These are phyloP conservation scores for Ascochyta clinopodiicola DNA, from an alignment of 2,329 filamentous ascomycete genomes.

Conservation along the genomic window DNA sequence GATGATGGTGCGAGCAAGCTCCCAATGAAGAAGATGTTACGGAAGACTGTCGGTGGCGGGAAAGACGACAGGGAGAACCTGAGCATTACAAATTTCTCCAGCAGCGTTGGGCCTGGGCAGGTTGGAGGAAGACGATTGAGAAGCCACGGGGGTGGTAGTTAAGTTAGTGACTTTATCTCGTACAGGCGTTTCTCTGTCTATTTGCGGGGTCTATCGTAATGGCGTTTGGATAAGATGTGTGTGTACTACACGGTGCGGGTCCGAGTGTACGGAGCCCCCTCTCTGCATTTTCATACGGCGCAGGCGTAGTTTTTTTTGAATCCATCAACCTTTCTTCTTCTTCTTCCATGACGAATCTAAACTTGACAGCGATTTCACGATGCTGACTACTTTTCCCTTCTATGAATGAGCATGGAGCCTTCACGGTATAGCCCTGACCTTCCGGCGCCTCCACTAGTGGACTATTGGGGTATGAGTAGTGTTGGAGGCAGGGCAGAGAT, in stretches of 20 bases:
- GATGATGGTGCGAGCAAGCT: constrained; percentile 48
- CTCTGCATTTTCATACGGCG: not conserved
- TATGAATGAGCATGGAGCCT: no score
- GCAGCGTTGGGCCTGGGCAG: constrained; percentile 48
- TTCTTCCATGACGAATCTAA: no score
- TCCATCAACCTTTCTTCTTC: no score
- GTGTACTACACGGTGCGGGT: not conserved
- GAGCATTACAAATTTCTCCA: constrained; percentile 48
- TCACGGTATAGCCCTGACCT: no score
- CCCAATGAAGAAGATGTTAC: constrained; percentile 53
- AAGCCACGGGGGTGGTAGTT: constrained; percentile 44
- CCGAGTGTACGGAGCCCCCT: not conserved
- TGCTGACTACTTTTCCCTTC: no score
- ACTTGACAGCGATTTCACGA: no score
- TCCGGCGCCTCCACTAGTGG: no score
- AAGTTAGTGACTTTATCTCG: not conserved
- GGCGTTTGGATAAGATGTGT: constrained; percentile 1
- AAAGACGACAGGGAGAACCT: constrained; percentile 51
- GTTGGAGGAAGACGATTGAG: constrained; percentile 48
- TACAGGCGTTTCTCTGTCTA: constrained; percentile 2
- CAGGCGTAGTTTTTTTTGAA: not conserved
- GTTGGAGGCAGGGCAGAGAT: no score
- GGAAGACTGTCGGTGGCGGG: constrained; percentile 50
- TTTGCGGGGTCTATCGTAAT: not conserved
- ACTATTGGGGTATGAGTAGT: no score